Evolutionary conservation across 257 asterid species (phyloP), one percentile per base, ranked within the genome.

Genomic region (Nicotiana sylvestris): DNA sequence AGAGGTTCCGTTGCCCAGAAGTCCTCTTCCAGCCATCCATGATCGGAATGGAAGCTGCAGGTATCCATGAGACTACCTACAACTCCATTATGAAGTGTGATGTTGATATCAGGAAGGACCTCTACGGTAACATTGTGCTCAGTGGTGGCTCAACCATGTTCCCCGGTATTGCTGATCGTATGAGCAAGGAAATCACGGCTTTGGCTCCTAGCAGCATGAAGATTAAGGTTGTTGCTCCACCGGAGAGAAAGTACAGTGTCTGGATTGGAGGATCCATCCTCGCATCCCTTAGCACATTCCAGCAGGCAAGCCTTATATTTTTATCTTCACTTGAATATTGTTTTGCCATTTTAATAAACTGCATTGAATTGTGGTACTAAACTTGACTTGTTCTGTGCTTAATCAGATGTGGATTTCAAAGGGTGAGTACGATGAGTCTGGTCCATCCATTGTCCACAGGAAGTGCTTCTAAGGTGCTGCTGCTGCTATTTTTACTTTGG

Each of bases 401-500:
- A 15, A 76, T 51, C 64, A 76, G 80, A 76, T 76, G 80, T 76
- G 80, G 80, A 76, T 76, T 51, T 76, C 80, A 1, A 76, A 76
- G 80, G 80, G 80, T 8, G 80, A 76, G 80, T 76, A 76, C 9
- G 80, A 76, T 2, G 80, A 76, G 80, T 76, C 80, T 49, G 80
- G 80, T 76, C 80, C 80, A 76, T 76, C 80, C 64, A 76, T 76
- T 76, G 80, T 76, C 80, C 80, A 76, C 80, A 76, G 80, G 80
- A 76, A 76, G 27, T 76, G 80, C 37, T 76, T 76, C 64, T 76
- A 76, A 76, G 80, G 80, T 51, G 80, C 29, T 76, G 80, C 64
- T 76, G 80, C 64, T 51, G 46, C 64, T 76, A 27, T 51, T 76
- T 74, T 51, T 27, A 74, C 62, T 13, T 51, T 1, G 21, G 64